Evolutionary conservation across 305 asterid genomes (phyloP).

Genomic region (Fraxinus xanthoxyloides): DNA sequence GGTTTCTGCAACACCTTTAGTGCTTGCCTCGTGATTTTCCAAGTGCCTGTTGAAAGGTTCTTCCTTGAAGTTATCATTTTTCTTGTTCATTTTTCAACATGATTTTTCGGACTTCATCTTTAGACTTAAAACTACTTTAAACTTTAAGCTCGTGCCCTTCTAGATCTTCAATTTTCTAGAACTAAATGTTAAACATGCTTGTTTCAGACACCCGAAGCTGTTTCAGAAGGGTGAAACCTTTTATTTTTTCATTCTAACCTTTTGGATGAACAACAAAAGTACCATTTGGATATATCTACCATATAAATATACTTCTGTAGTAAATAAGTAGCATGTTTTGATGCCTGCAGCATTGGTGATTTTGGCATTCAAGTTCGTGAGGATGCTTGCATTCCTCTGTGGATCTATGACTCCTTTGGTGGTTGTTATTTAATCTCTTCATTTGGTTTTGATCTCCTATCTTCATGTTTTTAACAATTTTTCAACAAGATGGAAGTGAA

Average conservation of each 20-base stretch:
- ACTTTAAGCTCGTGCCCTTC: not conserved
- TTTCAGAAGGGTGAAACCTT: not conserved
- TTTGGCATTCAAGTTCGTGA: not conserved
- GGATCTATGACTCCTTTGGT: not conserved
- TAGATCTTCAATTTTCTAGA: not conserved
- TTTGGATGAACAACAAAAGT: not conserved
- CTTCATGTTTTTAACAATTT: not conserved
- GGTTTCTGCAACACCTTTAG: not conserved
- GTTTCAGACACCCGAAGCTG: not conserved
- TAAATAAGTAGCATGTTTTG: not conserved
- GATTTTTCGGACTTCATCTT: not conserved
- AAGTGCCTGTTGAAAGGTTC: not conserved
- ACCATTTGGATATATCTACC: not conserved
- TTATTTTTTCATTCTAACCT: not conserved
- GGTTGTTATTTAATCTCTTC: not conserved
- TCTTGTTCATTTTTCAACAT: not conserved
- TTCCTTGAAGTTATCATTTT: not conserved
- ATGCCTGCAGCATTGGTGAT: not conserved
- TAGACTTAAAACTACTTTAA: too few relatives aligned
- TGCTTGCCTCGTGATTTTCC: not conserved
- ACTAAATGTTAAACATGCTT: not conserved
- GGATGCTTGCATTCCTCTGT: not conserved
- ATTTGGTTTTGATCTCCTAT: not conserved
- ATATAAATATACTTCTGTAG: not conserved
- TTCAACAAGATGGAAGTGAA: not conserved